Base-by-base conservation (phyloP, 1,284 basidiomycete species). In the Inonotus obliquus region DNA sequence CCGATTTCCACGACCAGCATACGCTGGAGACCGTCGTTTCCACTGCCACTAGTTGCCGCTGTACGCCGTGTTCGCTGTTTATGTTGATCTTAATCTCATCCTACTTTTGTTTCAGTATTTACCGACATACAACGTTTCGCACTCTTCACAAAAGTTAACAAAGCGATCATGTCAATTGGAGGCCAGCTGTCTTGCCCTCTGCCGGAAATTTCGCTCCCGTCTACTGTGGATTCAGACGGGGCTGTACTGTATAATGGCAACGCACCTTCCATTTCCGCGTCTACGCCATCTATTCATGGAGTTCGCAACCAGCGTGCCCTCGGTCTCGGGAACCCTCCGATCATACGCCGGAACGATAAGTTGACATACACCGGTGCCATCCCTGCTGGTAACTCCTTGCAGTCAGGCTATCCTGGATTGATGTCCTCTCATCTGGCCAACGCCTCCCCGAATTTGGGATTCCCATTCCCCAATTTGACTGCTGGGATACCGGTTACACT, bases 41-140 rank as follows among this genome's bases (percentile, higher is more conserved):
- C 35, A 76, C 79, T 17, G 81, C 81, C 7, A 67, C 83, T 62
- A 73, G 76, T 23, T 89, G 86, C 70, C 78, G 78, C 72, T 84
- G 87, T 88, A 64, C 13, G 71, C 49, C 17, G 38, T 25, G 7
- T 49, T 49, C 7, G n/a, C 13, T 49, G 13, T 27, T n/a, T 14
- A 25, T 7, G 47, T n/a, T 27, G 23, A 7, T 23, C 11, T 7
- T 27, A 7, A 1, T 9, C 7, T 49, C 47, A 49, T 25, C 19
- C 25, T n/a, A n/a, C 25, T 35, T 35, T 38, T 51, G 9, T 41
- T 37, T 23, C 44, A 63, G 62, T 61, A n/a, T 63, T 63, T 39
- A 57, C 59, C 13, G 59, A 60, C 38, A 17, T 35, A 9, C 62
- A 63, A 27, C 52, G 54, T 27, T 41, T 32, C 17, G 53, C 35